Percentiles rank a stretch among this genome's conserved stretches.
Evolutionary conservation across 345 rosid genomes (phyloP).

Genomic region (Trapa bicornis): DNA sequence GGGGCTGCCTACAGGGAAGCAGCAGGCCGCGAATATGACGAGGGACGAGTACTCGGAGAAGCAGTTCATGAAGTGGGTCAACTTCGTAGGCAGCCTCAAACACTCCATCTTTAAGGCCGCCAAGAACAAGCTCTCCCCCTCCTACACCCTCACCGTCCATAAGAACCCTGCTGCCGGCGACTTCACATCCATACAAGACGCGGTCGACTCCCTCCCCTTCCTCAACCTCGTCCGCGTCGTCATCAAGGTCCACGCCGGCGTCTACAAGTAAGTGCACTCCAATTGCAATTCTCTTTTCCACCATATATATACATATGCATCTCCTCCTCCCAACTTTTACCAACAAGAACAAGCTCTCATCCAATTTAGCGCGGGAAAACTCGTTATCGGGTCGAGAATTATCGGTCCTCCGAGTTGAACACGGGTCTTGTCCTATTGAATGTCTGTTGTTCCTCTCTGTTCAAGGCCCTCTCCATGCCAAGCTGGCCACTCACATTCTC

Average conservation of each 20-base stretch:
- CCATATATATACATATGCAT: too few relatives aligned
- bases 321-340: background rate
- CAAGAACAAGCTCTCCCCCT: constrained; percentile 81
- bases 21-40: constrained; percentile 27
- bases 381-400: too few relatives aligned
- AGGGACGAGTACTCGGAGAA: constrained; percentile 52
- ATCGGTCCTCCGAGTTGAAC: too few relatives aligned
- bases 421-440: constrained; percentile 4
- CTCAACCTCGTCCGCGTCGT: constrained; percentile 75
- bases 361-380: too few relatives aligned
- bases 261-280: constrained; percentile 57
- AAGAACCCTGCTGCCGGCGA: constrained; percentile 57
- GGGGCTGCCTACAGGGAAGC: constrained; percentile 17
- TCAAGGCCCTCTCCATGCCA: background rate
- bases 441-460: background rate
- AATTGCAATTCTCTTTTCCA: too few relatives aligned
- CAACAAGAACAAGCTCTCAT: background rate
- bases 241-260: constrained; percentile 88
- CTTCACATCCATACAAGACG: constrained; percentile 80
- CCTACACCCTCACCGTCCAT: constrained; percentile 51
- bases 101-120: constrained; percentile 70
- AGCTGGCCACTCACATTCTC: constrained; percentile 6
- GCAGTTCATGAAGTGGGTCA: constrained; percentile 90
- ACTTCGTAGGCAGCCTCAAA: constrained; percentile 64
- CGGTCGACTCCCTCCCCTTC: constrained; percentile 83